phyloP scores from a whole-genome alignment of 192 early-diverging fungal genomes.

The Piromyces sp. region DNA sequence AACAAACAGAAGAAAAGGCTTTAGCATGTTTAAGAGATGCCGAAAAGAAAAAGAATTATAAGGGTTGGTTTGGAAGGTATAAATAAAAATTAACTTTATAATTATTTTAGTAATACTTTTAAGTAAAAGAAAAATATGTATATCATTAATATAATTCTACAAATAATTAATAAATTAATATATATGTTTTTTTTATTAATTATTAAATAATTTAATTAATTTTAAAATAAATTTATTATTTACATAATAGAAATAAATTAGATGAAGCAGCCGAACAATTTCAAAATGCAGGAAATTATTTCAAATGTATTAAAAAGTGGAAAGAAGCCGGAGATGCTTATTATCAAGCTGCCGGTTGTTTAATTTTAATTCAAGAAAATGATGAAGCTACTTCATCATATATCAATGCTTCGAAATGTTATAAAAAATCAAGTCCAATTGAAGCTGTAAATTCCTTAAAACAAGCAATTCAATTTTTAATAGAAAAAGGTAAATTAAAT shows the following conservation, averaged over 20 bases:
- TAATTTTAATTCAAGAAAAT: constrained; percentile 52
- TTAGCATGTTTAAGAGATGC: constrained; percentile 16
- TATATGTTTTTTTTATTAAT: too few species aligned
- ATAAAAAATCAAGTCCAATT: constrained; percentile 64
- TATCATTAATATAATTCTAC: too few species aligned
- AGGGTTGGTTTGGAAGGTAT: background rate
- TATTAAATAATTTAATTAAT: background rate
- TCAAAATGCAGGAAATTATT: constrained; percentile 76
- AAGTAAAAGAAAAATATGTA: too few species aligned
- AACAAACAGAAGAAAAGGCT: background rate
- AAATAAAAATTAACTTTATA: too few species aligned
- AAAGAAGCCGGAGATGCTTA: constrained; percentile 90
- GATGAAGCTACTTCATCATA: constrained; percentile 74
- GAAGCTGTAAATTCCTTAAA: constrained; percentile 57
- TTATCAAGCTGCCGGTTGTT: constrained; percentile 62
- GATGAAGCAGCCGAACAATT: constrained; percentile 93
- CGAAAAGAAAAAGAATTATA: constrained; percentile 20
- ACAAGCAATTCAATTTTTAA: constrained; percentile 65
- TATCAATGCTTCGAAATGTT: constrained; percentile 76
- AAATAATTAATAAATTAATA: too few species aligned
- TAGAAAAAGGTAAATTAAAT: constrained; percentile 68
- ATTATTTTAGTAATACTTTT: too few species aligned
- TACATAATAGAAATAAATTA: constrained; percentile 55
- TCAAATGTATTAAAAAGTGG: constrained; percentile 81
- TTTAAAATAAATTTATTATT: constrained; percentile 13